phyloP scores from a whole-genome alignment of 148 eudicot species.

The Fagopyrum esculentum region DNA sequence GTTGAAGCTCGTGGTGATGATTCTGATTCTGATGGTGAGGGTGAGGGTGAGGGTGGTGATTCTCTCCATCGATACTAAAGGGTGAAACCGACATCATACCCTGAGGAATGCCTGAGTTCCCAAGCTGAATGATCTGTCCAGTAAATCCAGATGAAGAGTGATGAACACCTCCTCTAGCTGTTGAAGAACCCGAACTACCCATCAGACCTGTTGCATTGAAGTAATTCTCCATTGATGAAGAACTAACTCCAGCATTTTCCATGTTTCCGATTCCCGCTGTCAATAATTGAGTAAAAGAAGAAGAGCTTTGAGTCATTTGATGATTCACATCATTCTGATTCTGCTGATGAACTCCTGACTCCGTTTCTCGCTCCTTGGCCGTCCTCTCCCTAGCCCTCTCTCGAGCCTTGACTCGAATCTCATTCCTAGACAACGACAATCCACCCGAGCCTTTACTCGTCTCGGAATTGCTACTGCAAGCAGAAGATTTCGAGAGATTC shows the following conservation, averaged over 20 bases:
- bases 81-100: constrained; percentile 34
- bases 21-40: not conserved
- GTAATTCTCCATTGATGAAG: constrained; percentile 48
- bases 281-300: constrained; percentile 75
- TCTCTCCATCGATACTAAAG: constrained; percentile 15
- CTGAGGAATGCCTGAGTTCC: constrained; percentile 23
- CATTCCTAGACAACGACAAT: constrained; percentile 53
- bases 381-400: constrained; percentile 73
- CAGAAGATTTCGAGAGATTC: constrained; percentile 39
- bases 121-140: constrained; percentile 21
- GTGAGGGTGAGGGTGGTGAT: not conserved
- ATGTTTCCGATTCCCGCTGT: constrained; percentile 42
- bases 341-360: constrained; percentile 17
- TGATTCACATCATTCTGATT: constrained; percentile 17
- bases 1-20: constrained; percentile 35
- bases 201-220: constrained; percentile 30
- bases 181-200: constrained; percentile 16
- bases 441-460: constrained; percentile 82
- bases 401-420: constrained; percentile 62
- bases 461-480: constrained; percentile 75
- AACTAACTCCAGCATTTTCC: constrained; percentile 17
- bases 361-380: constrained; percentile 58
- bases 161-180: constrained; percentile 9
- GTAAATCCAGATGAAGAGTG: constrained; percentile 21
- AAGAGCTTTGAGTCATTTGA: constrained; percentile 23